Evolutionary conservation across 192 early-diverging fungal species (phyloP).

Genomic region (Geosiphon pyriformis): DNA sequence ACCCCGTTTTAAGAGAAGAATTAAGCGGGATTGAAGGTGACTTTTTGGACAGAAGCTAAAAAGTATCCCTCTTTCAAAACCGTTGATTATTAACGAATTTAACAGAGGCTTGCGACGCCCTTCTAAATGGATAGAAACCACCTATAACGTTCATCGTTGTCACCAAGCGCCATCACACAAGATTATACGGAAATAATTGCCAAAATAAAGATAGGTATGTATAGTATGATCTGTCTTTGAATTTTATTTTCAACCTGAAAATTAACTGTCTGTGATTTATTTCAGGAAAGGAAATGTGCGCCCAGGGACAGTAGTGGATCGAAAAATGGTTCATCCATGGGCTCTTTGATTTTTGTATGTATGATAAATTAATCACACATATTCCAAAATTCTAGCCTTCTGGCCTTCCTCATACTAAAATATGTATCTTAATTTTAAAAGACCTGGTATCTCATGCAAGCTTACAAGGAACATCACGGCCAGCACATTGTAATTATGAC

Average conservation of each 20-base stretch:
- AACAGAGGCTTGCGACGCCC: constrained; percentile 48
- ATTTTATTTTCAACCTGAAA: too few species aligned
- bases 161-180: constrained; percentile 80
- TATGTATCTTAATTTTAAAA: too few species aligned
- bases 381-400: too few species aligned
- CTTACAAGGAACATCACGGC: too few species aligned
- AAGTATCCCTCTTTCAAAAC: too few species aligned
- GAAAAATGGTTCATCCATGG: constrained; percentile 61
- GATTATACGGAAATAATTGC: constrained; percentile 64
- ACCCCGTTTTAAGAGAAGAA: constrained; percentile 65
- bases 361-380: too few species aligned
- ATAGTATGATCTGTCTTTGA: too few species aligned
- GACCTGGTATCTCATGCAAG: constrained; percentile 86
- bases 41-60: too few species aligned
- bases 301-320: constrained; percentile 72
- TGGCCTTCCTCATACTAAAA: too few species aligned
- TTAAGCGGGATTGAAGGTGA: constrained; percentile 57
- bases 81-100: too few species aligned
- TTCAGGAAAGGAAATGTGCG: constrained; percentile 69
- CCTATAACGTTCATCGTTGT: constrained; percentile 73
- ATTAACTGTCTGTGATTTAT: too few species aligned
- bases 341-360: constrained; percentile 70
- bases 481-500: too few species aligned
- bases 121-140: constrained; percentile 65
- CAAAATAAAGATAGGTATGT: constrained; percentile 60